Percentiles rank a stretch among this genome's conserved stretches.
These are phyloP conservation scores for Metarhizium anisopliae DNA, from an alignment of 2,329 filamentous ascomycete species.

Conservation along the genomic window DNA sequence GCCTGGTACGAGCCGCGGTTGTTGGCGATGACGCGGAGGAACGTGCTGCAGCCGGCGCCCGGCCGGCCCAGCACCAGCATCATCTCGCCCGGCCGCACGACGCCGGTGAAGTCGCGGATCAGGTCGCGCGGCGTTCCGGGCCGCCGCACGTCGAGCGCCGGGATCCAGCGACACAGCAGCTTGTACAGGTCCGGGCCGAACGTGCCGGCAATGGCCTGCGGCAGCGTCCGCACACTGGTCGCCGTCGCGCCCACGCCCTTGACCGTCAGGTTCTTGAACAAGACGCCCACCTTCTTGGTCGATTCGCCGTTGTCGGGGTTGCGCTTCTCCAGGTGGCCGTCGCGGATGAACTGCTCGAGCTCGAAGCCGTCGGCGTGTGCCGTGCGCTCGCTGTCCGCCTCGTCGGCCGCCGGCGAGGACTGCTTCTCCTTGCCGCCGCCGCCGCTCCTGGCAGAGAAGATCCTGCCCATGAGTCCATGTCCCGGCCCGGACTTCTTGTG, in stretches of 20 bases:
- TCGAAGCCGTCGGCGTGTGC: conserved; percentile 51
- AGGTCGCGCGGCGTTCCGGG: conserved; percentile 2
- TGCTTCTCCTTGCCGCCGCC: conserved; percentile 3
- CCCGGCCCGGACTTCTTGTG: neutral
- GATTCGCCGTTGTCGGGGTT: conserved; percentile 42
- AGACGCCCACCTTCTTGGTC: conserved; percentile 67
- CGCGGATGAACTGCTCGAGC: conserved; percentile 60
- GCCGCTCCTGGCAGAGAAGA: neutral
- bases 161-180: conserved; percentile 38
- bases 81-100: conserved; percentile 27
- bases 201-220: conserved; percentile 65
- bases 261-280: conserved; percentile 69
- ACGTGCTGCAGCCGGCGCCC: conserved; percentile 67
- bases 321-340: conserved; percentile 68
- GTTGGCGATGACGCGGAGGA: conserved; percentile 68
- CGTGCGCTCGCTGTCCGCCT: conserved; percentile 1
- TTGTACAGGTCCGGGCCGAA: conserved; percentile 74
- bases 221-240: conserved; percentile 62
- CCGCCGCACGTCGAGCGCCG: conserved; percentile 9
- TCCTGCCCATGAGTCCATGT: neutral
- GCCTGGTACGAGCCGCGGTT: conserved; percentile 48
- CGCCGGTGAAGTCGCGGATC: conserved; percentile 22
- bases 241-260: conserved; percentile 59
- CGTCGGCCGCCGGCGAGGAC: neutral
- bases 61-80: conserved; percentile 53